Base-by-base conservation (phyloP, 2,329 filamentous ascomycete species). In the Aspergillus fischeri region DNA sequence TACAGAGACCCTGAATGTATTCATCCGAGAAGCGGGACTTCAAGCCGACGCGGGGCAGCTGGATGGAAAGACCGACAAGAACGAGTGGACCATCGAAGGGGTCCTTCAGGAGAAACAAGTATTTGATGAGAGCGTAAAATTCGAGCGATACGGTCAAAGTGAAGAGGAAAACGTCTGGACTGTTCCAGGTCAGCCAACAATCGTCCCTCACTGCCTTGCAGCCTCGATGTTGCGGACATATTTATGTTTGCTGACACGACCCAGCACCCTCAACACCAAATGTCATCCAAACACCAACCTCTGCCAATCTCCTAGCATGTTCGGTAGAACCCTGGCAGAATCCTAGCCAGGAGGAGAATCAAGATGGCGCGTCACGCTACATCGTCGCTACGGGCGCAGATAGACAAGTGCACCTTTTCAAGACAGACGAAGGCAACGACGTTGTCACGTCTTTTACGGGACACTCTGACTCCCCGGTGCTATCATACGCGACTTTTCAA, bases 61-160 rank as follows among this genome's bases (percentile, higher is more conserved):
- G n/a, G 60, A 58, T 11, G 64, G 28, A 11, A 45, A 51, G 41
- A 29, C 21, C 49, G 10, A 65, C 10, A 74, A 73, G 51, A 73
- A 74, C 29, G 74, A 78, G 53, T 73, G 84, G 67, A 85, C 83
- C 2, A 78, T 87, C 53, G 84, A 87, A 64, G 74, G 79, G 48
- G 74, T 86, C n/a, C 73, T 87, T 7, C 78, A 84, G 51, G 84
- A 87, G 70, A 87, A 86, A 72, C 79, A 77, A 63, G 74, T 73
- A 0, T 86, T 82, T 62, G 84, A 87, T 64, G 67, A 83, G 11
- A 82, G 75, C 55, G 67, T 81, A 27, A 75, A 73, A 3, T 85
- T 85, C 59, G 84, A 86, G 65, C 83, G 82, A 65, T 68, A 82
- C 49, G 80, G 78, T 5, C 59, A 77, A 0, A 70, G 77, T n/a